Evolutionary conservation across 106 monocot genomes (phyloP), one percentile per base, ranked within the genome.

Genomic region (Alisma plantagoaquatica): DNA sequence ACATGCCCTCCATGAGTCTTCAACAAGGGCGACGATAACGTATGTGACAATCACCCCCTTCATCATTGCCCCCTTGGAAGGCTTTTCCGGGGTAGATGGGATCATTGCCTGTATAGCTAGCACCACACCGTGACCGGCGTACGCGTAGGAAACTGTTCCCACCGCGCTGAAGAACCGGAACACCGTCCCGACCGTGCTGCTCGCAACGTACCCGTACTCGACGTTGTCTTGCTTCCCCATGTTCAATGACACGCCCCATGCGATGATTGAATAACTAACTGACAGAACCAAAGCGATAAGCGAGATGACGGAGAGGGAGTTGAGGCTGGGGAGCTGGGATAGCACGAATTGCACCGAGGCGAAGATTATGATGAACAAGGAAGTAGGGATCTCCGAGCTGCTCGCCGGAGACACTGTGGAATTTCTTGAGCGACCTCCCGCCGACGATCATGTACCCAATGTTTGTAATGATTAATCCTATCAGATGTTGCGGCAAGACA

Each of bases 351-450:
- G n/a, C n/a, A n/a, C n/a, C n/a, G n/a, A n/a, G n/a, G n/a, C n/a
- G n/a, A n/a, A n/a, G n/a, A n/a, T n/a, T n/a, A n/a, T n/a, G n/a
- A n/a, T n/a, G n/a, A n/a, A n/a, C n/a, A n/a, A n/a, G n/a, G n/a
- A n/a, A n/a, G n/a, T n/a, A n/a, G n/a, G n/a, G n/a, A n/a, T n/a
- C n/a, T n/a, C n/a, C n/a, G n/a, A n/a, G n/a, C n/a, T n/a, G n/a
- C n/a, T n/a, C n/a, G n/a, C n/a, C n/a, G n/a, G n/a, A n/a, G 1
- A 54, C 17, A 9, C 74, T 67, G 21, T 83, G 83, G 42, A 78
- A 74, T 54, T 83, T 78, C 70, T 71, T 42, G 27, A 83, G 68
- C 0, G 83, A 83, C 9, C 49, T 71, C 15, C 78, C 83, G 0
- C 77, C 78, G 2, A 77, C 78, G 7, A 47, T 23, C 47, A 47